These are phyloP conservation scores for Rhazya stricta DNA, from an alignment of 257 asterid species.

Conservation along the genomic window DNA sequence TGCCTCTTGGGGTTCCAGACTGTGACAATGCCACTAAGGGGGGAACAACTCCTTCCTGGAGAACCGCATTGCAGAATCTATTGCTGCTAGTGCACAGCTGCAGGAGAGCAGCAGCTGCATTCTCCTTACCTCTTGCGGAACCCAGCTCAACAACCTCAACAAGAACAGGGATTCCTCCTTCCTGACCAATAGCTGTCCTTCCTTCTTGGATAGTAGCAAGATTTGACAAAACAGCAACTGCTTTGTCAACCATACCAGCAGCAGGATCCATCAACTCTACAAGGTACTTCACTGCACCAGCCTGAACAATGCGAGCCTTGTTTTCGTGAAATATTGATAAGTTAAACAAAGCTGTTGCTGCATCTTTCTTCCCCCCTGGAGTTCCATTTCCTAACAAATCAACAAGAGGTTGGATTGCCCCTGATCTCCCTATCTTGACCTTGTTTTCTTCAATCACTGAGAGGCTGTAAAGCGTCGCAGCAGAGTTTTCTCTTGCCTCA, in stretches of 20 bases:
- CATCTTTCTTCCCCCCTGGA: slow-evolving; percentile 81
- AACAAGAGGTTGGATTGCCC: slow-evolving; percentile 76
- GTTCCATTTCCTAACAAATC: slow-evolving; percentile 78
- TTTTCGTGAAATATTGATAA: slow-evolving; percentile 63
- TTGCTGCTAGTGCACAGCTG: slow-evolving; percentile 72
- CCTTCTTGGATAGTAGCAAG: slow-evolving; percentile 79
- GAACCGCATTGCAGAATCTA: slow-evolving; percentile 64
- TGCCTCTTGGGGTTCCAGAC: slow-evolving; percentile 82
- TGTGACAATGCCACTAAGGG: slow-evolving; percentile 73
- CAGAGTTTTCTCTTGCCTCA: slow-evolving; percentile 84
- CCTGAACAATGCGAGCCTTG: slow-evolving; percentile 67
- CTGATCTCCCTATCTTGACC: slow-evolving; percentile 67
- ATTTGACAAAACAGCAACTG: slow-evolving; percentile 78
- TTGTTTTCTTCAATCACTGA: slow-evolving; percentile 75
- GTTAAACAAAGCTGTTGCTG: slow-evolving; percentile 65
- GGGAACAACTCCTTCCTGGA: slow-evolving; percentile 84
- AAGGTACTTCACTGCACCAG: slow-evolving; percentile 81
- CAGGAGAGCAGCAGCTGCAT: slow-evolving; percentile 89
- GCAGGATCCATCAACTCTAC: slow-evolving; percentile 91
- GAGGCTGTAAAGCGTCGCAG: slow-evolving; percentile 84
- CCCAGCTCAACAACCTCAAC: slow-evolving; percentile 93
- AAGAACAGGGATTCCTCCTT: slow-evolving; percentile 68
- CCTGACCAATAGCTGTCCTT: slow-evolving; percentile 61
- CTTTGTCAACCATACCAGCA: slow-evolving; percentile 85
- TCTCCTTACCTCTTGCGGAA: slow-evolving; percentile 80